Percentiles rank a stretch among this genome's conserved stretches.
These are phyloP conservation scores for Leccinum subtestaceum DNA, from an alignment of 768 basidiomycete genomes.

Conservation along the genomic window DNA sequence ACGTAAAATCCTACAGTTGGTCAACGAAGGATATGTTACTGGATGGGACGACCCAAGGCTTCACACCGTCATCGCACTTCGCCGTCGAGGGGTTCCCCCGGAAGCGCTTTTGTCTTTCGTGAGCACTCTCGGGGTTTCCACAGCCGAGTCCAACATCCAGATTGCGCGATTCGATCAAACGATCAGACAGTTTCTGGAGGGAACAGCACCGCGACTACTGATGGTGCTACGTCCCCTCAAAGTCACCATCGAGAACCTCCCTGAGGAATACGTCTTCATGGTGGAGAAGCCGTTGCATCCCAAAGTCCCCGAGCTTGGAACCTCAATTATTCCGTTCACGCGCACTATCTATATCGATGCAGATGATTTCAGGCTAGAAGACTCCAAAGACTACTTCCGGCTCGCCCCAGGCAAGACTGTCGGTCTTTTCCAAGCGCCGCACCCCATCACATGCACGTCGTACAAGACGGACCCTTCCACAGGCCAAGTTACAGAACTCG, in stretches of 20 bases:
- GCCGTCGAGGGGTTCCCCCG: slow-evolving; percentile 94
- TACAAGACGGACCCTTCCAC: slow-evolving; percentile 72
- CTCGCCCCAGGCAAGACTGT: slow-evolving; percentile 97
- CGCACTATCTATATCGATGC: slow-evolving; percentile 88
- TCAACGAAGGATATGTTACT: slow-evolving; percentile 76
- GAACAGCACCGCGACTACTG: slow-evolving; percentile 79
- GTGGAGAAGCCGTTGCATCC: slow-evolving; percentile 93
- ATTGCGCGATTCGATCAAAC: slow-evolving; percentile 86
- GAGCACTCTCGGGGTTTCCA: slow-evolving; percentile 91
- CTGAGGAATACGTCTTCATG: slow-evolving; percentile 78
- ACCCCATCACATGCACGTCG: slow-evolving; percentile 91
- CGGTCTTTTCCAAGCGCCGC: slow-evolving; percentile 89
- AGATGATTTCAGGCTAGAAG: slow-evolving; percentile 89
- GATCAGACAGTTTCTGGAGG: slow-evolving; percentile 87
- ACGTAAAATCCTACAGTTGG: slow-evolving; percentile 88
- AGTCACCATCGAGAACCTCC: slow-evolving; percentile 86
- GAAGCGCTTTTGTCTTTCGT: slow-evolving; percentile 94
- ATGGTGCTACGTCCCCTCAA: slow-evolving; percentile 91
- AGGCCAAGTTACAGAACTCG: slow-evolving; percentile 75
- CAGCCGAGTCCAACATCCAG: slow-evolving; percentile 78
- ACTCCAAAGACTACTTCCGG: slow-evolving; percentile 95
- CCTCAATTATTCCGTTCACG: slow-evolving; percentile 79
- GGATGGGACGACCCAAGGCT: slow-evolving; percentile 99
- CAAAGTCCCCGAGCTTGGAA: slow-evolving; percentile 86
- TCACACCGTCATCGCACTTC: slow-evolving; percentile 93